A percentile compares a stretch with the other conserved stretches of the same genome.
These are phyloP conservation scores for Tylopilus orsonianus DNA, from an alignment of 1,284 basidiomycete species.

Conservation along the genomic window DNA sequence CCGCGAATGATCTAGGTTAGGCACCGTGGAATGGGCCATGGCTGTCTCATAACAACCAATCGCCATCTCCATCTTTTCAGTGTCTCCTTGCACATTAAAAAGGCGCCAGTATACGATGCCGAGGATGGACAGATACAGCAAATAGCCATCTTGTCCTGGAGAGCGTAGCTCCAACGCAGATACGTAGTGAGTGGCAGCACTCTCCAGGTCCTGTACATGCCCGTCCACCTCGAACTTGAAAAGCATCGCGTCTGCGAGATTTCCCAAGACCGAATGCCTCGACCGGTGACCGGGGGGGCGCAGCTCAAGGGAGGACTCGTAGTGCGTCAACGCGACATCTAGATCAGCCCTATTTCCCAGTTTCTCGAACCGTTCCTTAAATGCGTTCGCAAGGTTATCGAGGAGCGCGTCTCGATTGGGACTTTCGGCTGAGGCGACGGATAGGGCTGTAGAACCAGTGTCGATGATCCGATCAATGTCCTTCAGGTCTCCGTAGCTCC, in stretches of 20 bases:
- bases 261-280: slow-evolving; percentile 20
- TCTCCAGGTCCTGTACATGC: slow-evolving; percentile 21
- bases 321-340: slow-evolving; percentile 18
- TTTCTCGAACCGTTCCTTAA: slow-evolving; percentile 19
- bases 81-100: slow-evolving; percentile 12
- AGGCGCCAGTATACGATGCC: slow-evolving; percentile 9
- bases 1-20: slow-evolving; percentile 19
- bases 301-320: slow-evolving; percentile 22
- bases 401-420: slow-evolving; percentile 24
- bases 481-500: slow-evolving; percentile 16
- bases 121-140: slow-evolving; percentile 9
- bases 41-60: slow-evolving; percentile 18
- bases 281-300: slow-evolving; percentile 25
- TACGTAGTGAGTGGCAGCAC: slow-evolving; percentile 8
- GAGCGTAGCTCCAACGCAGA: slow-evolving; percentile 21
- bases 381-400: slow-evolving; percentile 22
- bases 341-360: slow-evolving; percentile 21
- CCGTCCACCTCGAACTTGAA: slow-evolving; percentile 21
- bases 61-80: slow-evolving; percentile 19
- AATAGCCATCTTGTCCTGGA: slow-evolving; percentile 18
- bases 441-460: slow-evolving; percentile 13
- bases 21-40: slow-evolving; percentile 18
- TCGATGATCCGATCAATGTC: slow-evolving; percentile 25
- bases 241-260: slow-evolving; percentile 17
- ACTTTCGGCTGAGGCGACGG: slow-evolving; percentile 4